Evolutionary conservation across 2,329 filamentous ascomycete genomes (phyloP).

Genomic region (Macrophomina tecta): DNA sequence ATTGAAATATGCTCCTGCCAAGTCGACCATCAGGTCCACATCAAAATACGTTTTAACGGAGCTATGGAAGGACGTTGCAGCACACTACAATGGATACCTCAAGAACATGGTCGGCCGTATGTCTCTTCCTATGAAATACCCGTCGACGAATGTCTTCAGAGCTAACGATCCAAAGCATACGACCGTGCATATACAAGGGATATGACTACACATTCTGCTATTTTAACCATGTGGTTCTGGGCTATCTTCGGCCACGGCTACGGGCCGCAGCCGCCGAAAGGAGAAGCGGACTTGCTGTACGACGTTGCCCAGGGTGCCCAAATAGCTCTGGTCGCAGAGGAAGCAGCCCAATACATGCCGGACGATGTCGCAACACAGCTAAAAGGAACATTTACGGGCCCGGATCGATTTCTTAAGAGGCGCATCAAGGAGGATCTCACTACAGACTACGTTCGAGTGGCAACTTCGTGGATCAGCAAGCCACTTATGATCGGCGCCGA

Average conservation of each 20-base stretch:
- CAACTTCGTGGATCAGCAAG: constrained; percentile 51
- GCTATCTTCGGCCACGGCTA: constrained; percentile 50
- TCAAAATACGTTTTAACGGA: constrained; percentile 39
- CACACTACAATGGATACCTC: constrained; percentile 46
- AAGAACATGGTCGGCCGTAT: constrained; percentile 42
- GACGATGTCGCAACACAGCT: neutral
- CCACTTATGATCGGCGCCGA: constrained; percentile 53
- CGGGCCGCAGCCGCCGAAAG: constrained; percentile 46
- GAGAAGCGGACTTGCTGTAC: constrained; percentile 50
- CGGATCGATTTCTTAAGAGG: neutral
- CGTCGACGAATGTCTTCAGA: neutral
- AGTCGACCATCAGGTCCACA: constrained; percentile 40
- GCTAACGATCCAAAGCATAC: constrained; percentile 32
- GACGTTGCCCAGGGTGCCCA: constrained; percentile 51
- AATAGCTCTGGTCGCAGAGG: constrained; percentile 48
- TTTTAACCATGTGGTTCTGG: constrained; percentile 53
- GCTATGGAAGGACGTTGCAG: constrained; percentile 46
- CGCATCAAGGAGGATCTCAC: neutral
- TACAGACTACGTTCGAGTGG: constrained; percentile 39
- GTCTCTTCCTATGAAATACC: neutral
- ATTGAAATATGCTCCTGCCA: constrained; percentile 45
- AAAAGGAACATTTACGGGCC: neutral
- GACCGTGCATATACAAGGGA: constrained; percentile 50
- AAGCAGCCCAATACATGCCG: constrained; percentile 30
- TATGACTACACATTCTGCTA: constrained; percentile 48